Base-by-base conservation (phyloP, 768 basidiomycete genomes). In the Naganishia vaughanmartiniae region DNA sequence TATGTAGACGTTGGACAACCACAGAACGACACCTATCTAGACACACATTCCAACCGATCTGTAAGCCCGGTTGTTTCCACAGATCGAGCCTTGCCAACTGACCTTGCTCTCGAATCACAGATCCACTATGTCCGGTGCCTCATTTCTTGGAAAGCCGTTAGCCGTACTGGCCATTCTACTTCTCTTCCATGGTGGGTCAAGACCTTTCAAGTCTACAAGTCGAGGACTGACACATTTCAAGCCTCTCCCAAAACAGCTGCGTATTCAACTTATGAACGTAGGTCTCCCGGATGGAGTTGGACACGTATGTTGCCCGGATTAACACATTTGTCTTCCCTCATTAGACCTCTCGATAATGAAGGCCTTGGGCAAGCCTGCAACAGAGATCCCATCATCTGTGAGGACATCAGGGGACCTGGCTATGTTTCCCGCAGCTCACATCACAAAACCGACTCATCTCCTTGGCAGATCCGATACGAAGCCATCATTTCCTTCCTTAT, bases 231-330 rank as follows among this genome's bases (percentile, higher is more conserved):
- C 4, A 54, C 24, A n/a, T n/a, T n/a, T 33, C 31, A 54, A 5
- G 21, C 65, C 9, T 46, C 21, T 14, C 33, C 14, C 45, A n/a
- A 12, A 15, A n/a, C 60, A 80, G 79, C 79, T 69, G 79, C 79
- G 11, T 80, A 76, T 63, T 79, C 78, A 24, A 79, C 78, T 28
- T 80, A 80, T 73, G 79, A 80, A 63, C 76, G 79, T 77, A 54
- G 57, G 79, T 74, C 15, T 11, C 33, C 26, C 19, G 0, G 36
- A 36, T 2, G 28, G 4, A 39, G 21, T 53, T 2, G 39, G 10
- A 4, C 28, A 45, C 30, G 14, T 7, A 12, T 14, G 53, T 48
- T 21, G 15, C 19, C 0, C 33, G 34, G 14, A n/a, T 14, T 39
- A 30, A 26, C 21, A 31, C 39, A 42, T 15, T 2, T 19, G 19